Percentiles rank a stretch among this genome's conserved stretches.
Conservation (phyloP, 768 basidiomycete species). For the Tulasnella sp. region DNA sequence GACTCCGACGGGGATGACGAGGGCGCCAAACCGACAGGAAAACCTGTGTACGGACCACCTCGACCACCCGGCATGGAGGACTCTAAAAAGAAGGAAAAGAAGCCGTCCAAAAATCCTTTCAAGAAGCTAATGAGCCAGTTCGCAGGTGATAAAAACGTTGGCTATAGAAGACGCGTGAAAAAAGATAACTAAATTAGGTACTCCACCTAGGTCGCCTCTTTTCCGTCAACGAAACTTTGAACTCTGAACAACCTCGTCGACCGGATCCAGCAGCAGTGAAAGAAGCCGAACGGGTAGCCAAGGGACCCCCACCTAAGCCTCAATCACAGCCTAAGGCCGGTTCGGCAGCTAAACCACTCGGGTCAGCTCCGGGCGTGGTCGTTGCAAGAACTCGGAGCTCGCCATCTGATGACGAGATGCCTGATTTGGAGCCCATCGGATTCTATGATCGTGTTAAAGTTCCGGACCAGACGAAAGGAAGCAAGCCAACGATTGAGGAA, state of each 20-base stretch:
- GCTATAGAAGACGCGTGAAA: not conserved
- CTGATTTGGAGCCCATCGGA: conserved; percentile 16
- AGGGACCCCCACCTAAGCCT: not conserved
- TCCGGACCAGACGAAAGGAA: not conserved
- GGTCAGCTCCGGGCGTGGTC: not conserved
- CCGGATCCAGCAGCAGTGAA: conserved; percentile 14
- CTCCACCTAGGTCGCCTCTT: conserved; percentile 21
- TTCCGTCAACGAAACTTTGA: conserved; percentile 22
- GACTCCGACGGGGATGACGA: conserved; percentile 18
- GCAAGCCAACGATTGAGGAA: conserved; percentile 18
- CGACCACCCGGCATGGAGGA: conserved; percentile 34
- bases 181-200: not conserved
- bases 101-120: conserved; percentile 52
- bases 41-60: conserved; percentile 54
- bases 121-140: conserved; percentile 69
- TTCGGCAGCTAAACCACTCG: not conserved
- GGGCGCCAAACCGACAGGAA: conserved; percentile 33
- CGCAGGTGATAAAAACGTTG: conserved; percentile 47
- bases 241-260: conserved; percentile 15
- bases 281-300: not conserved
- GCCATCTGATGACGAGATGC: conserved; percentile 5
- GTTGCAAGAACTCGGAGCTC: not conserved
- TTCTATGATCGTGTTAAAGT: not conserved
- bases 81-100: conserved; percentile 36
- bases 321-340: not conserved